Percentiles rank a stretch among this genome's conserved stretches.
Conservation (phyloP, 805 yeast genomes). For the Pichia californica region DNA sequence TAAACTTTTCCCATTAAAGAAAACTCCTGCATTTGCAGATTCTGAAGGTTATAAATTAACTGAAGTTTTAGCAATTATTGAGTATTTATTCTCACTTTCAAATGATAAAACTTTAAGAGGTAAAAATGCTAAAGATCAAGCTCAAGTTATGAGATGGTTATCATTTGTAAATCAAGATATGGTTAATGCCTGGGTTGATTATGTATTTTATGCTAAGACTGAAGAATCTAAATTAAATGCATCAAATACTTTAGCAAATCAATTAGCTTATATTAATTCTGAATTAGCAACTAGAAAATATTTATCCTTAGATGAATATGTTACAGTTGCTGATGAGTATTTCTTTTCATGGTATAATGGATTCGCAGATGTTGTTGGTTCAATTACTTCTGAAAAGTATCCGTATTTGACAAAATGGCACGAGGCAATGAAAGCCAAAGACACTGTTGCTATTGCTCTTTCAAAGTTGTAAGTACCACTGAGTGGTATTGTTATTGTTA, state of each 20-base stretch:
- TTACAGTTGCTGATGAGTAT: constrained; percentile 9
- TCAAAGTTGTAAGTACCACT: constrained; percentile 2
- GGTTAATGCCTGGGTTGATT: not conserved
- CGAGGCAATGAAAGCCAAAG: not conserved
- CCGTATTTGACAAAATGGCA: constrained; percentile 4
- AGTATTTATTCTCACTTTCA: constrained; percentile 34
- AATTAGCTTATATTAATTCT: constrained; percentile 1
- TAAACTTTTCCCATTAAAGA: constrained; percentile 54
- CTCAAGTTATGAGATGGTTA: constrained; percentile 64
- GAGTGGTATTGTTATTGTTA: not conserved
- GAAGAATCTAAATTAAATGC: constrained; percentile 6
- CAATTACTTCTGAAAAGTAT: not conserved
- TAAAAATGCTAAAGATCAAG: constrained; percentile 51
- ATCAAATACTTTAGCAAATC: not conserved
- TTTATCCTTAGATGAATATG: constrained; percentile 3
- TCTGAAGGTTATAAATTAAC: constrained; percentile 60
- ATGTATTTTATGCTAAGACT: constrained; percentile 1
- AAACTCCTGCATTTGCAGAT: constrained; percentile 58
- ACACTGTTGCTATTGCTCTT: not conserved
- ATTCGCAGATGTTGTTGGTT: constrained; percentile 2
- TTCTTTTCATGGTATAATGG: constrained; percentile 1
- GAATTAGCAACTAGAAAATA: constrained; percentile 7
- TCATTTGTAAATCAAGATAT: constrained; percentile 64
- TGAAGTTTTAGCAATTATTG: constrained; percentile 56
- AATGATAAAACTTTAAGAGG: constrained; percentile 47